Evolutionary conservation across 1,284 basidiomycete genomes (phyloP), one percentile per base, ranked within the genome.

Genomic region (Leccinum subrobustum): DNA sequence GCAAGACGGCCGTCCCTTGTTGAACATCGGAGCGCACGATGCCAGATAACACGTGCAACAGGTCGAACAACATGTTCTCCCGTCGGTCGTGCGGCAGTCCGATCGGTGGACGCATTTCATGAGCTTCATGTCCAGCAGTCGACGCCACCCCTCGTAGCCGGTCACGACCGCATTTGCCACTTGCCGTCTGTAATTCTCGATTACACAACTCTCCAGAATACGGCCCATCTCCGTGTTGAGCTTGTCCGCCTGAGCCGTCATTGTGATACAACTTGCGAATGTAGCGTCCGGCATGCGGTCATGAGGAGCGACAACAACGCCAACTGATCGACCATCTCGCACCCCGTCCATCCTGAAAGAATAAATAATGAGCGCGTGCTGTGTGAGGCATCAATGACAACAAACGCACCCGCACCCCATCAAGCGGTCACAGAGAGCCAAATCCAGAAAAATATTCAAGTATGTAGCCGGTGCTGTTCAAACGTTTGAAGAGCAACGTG

Each of bases 41-140:
- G 20, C 84, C 81, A 4, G 90, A 88, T 12, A 95, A 78, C 18
- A 92, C 87, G 62, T 91, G 87, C 9, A 98, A 81, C 12, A 97
- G 78, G 68, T 96, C 95, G 65, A 96, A 93, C 3, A 96, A 79
- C 76, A 96, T 89, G 60, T 85, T 88, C 72, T 96, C 94, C 23
- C 92, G 84, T 20, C 85, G 84, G 64, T 93, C 90, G 61, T 89
- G 85, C 0, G 92, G 88, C 5, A 97, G 78, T 44, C 88, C 31
- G 0, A 31, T 31, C 31, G 84, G 62, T 48, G 44, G 20, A 23
- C 23, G 20, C 20, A 48, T 23, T 48, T 47, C 9, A 20, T 48
- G 20, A 48, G 44, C 6, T 3, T 48, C 20, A 48, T 48, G 62
- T 95, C 92, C 59, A 96, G 79, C 23, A 95, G 72, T 57, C 88